Conservation (phyloP, 2,329 filamentous ascomycete species). For the Aspergillus pseudoglaucus region DNA sequence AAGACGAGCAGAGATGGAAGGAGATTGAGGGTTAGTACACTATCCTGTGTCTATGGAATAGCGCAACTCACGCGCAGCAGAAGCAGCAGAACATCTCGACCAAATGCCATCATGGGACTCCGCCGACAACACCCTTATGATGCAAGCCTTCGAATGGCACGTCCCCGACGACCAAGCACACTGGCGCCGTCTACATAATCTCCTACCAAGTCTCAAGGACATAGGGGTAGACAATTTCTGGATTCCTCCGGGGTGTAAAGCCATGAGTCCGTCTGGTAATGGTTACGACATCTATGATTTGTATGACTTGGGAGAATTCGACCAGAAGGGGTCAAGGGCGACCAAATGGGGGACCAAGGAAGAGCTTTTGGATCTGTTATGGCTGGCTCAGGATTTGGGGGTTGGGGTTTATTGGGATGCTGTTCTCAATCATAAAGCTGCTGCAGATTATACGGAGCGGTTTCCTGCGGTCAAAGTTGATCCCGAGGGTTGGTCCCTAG, state of each 20-base stretch:
- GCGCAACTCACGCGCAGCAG: slow-evolving; percentile 9
- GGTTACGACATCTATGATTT: slow-evolving; percentile 67
- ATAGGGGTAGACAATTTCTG: slow-evolving; percentile 59
- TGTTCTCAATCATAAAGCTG: slow-evolving; percentile 67
- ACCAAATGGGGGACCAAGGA: slow-evolving; percentile 66
- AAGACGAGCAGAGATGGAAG: slow-evolving; percentile 12
- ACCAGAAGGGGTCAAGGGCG: slow-evolving; percentile 56
- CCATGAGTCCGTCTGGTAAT: slow-evolving; percentile 54
- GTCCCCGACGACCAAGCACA: slow-evolving; percentile 55
- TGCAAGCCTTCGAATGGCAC: slow-evolving; percentile 71
- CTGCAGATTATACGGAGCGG: slow-evolving; percentile 59
- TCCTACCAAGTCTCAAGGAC: slow-evolving; percentile 49
- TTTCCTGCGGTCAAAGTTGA: slow-evolving; percentile 61
- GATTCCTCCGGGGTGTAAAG: slow-evolving; percentile 68
- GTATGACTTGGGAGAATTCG: slow-evolving; percentile 65
- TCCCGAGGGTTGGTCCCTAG: slow-evolving; percentile 30
- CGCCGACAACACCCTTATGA: slow-evolving; percentile 45
- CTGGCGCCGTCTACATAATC: slow-evolving; percentile 52
- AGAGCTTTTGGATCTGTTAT: slow-evolving; percentile 51
- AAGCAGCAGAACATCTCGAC: slow-evolving; percentile 17
- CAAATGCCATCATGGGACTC: slow-evolving; percentile 25
- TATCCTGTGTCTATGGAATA: not conserved
- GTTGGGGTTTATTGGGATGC: slow-evolving; percentile 63
- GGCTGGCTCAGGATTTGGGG: slow-evolving; percentile 46
- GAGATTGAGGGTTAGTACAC: slow-evolving; percentile 18